Evolutionary conservation across 441 rosid species (phyloP).

Genomic region (Geranium incanum): DNA sequence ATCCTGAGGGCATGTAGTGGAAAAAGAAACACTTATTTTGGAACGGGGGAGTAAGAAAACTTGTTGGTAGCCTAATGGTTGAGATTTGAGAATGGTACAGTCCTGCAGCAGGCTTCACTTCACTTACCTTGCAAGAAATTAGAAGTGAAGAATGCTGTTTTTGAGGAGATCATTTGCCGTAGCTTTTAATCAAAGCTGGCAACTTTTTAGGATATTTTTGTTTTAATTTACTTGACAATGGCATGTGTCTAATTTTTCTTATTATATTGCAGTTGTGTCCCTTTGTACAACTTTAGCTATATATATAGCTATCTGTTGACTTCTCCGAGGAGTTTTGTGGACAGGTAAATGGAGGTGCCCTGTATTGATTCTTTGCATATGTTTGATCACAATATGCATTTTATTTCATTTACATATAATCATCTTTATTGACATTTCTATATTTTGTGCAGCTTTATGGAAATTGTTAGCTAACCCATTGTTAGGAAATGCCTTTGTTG

Average conservation of each 20-base stretch:
- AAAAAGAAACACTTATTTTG: neutral
- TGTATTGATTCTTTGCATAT: slow-evolving; percentile 21
- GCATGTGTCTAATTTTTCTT: slow-evolving; percentile 5
- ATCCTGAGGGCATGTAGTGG: neutral
- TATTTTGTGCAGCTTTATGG: slow-evolving; percentile 10
- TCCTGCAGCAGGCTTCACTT: neutral
- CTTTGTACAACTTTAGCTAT: slow-evolving; percentile 77
- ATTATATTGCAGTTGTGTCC: slow-evolving; percentile 69
- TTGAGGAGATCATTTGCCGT: neutral
- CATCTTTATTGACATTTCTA: slow-evolving; percentile 10
- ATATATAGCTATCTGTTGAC: slow-evolving; percentile 67
- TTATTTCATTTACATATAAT: neutral
- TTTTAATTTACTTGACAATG: neutral
- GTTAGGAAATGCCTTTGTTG: neutral
- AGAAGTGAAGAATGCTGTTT: neutral
- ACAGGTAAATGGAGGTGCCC: slow-evolving; percentile 73
- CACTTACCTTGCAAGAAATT: slow-evolving; percentile 6
- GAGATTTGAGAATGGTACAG: neutral
- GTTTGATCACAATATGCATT: neutral
- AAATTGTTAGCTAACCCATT: neutral
- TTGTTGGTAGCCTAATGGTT: neutral
- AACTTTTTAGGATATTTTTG: neutral
- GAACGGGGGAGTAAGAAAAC: neutral
- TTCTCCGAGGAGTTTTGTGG: slow-evolving; percentile 77
- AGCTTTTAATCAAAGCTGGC: neutral